Base-by-base conservation (phyloP, 306 rosid genomes). In the Crotalaria pallida region DNA sequence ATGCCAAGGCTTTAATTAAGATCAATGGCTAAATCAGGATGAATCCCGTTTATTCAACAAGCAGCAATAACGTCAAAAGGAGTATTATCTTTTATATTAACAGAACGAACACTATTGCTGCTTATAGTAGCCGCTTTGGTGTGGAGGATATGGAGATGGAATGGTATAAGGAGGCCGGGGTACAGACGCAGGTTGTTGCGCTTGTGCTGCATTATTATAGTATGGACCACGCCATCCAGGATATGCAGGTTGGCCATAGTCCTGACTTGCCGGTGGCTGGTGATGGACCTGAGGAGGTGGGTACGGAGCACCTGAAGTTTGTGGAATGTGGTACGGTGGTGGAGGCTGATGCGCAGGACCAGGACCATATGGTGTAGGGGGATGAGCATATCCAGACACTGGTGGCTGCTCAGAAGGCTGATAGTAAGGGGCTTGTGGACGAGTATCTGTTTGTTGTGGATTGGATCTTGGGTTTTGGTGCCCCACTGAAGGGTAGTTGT, bases 151-250 rank as follows among this genome's bases (percentile, higher is more conserved):
- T 27, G 84, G 96, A 34, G 78, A 77, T 11, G 95, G 92, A 69
- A 88, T 56, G 47, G 91, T 87, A 60, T 94, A 94, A 41, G 97
- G 99, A 63, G 99, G 97, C 24, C 88, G 94, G 27, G 92, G 91
- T 55, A 70, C 79, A 22, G 96, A 78, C 34, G 76, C 82, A 18
- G 97, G 80, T 62, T 94, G 97, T 31, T 89, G 92, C n/a, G 81
- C 72, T 10, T 79, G 94, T 5, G 88, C 67, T n/a, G n/a, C n/a
- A n/a, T n/a, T n/a, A 40, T 87, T 88, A 79, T 94, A 87, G 83
- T 94, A 94, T 0, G 91, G 88, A 48, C 97, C 97, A 11, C 92
- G 95, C 99, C 99, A 91, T 73, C 99, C 97, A 0, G 96, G 99
- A 85, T 91, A 94, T 2, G 97, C 92, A 12, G 97, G 99, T 69